Base-by-base conservation (phyloP, 2,329 filamentous ascomycete genomes). In the Thelonectria rubi region DNA sequence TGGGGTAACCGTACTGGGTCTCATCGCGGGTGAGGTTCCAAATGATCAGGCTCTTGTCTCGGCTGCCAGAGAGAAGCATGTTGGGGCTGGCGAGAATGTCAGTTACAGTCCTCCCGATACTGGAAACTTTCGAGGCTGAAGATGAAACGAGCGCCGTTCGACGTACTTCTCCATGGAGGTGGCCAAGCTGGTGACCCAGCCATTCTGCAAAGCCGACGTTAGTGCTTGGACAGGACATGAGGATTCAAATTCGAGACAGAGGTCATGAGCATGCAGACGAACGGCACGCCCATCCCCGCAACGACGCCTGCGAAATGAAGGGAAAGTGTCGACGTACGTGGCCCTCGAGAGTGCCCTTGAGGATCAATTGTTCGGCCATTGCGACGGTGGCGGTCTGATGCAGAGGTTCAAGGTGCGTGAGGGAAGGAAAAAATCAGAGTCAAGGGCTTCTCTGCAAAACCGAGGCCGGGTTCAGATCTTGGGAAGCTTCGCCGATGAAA, bases 21-120 rank as follows among this genome's bases (percentile, higher is more conserved):
- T 98, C 95, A 83, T 98, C 94, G 84, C 95, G 94, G 83, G 95
- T 98, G 78, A 99, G 88, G 89, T 97, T 97, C 95, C 95, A 99
- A 89, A 99, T 97, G 86, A 99, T 99, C 81, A 99, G 87, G 74
- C 92, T 92, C 91, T 98, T 97, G 89, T 99, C 95, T 85, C 95
- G 93, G 80, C 89, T 93, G 78, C 87, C 94, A 74, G 95, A 99
- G 77, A 99, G 90, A 81, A 99, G 94, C 94, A 99, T 98, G 89
- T 99, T 98, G 79, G 95, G 95, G 91, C 93, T 88, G 74, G 53
- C 54, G 58, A 47, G 53, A 43, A 37, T 6, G 55, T 66, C 58
- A 69, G 70, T 64, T 51, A 63, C 47, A 56, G 43, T 32, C 46
- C 54, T 56, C n/a, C 20, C 57, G 30, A 39, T 39, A 60, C 37